Percentiles rank a stretch among this genome's conserved stretches.
These are phyloP conservation scores for Colletotrichum spinosum DNA, from an alignment of 2,329 filamentous ascomycete genomes.

Conservation along the genomic window DNA sequence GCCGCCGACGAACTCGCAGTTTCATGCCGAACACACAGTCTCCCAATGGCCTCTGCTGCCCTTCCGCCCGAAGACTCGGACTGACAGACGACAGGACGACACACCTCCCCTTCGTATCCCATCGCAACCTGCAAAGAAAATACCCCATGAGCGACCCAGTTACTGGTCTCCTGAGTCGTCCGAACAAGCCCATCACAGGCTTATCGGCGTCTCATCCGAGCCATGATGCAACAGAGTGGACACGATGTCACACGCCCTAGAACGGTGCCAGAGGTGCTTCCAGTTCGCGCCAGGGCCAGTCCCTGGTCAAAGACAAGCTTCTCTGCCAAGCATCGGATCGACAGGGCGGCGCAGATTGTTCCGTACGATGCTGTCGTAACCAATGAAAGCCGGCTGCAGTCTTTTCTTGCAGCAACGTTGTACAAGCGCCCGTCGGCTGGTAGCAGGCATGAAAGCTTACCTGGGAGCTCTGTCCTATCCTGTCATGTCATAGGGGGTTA, in stretches of 20 bases:
- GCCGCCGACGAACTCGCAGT: no score
- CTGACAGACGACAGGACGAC: no score
- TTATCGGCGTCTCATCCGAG: conserved; percentile 32
- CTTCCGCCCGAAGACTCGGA: no score
- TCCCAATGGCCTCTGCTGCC: no score
- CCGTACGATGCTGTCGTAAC: neutral
- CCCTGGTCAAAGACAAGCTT: conserved; percentile 35
- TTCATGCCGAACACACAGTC: no score
- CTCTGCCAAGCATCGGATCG: conserved; percentile 34
- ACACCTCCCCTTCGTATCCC: no score
- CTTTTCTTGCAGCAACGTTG: no score
- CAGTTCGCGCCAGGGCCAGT: neutral
- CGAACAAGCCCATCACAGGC: conserved; percentile 17
- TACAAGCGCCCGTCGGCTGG: neutral
- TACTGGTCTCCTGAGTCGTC: conserved; percentile 15
- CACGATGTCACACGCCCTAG: no score
- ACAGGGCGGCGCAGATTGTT: conserved; percentile 20
- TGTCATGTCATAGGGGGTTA: no score
- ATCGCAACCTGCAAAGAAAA: neutral
- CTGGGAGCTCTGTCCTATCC: no score
- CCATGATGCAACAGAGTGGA: conserved; percentile 22
- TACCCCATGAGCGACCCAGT: neutral
- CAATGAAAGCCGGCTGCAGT: conserved; percentile 1
- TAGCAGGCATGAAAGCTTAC: conserved; percentile 1
- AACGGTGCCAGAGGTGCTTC: no score